Evolutionary conservation across 2,329 filamentous ascomycete species (phyloP).

Genomic region (Aspergillus calidoustus): DNA sequence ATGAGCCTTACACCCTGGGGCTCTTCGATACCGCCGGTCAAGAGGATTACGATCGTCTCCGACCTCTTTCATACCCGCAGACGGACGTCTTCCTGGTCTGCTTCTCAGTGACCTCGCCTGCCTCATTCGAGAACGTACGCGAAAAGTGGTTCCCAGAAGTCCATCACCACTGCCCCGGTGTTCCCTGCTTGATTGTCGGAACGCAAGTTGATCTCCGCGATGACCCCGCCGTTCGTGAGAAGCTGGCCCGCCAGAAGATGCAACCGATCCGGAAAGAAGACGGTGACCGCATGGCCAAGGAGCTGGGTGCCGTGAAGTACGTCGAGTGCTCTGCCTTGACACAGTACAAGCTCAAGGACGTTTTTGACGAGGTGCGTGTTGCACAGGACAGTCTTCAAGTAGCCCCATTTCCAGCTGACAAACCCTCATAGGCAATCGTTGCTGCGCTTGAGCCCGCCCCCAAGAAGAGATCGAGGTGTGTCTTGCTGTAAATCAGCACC

Average conservation of each 20-base stretch:
- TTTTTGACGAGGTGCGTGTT: conserved; percentile 89
- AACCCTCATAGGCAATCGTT: conserved; percentile 75
- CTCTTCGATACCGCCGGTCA: conserved; percentile 98
- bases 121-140: conserved; percentile 98
- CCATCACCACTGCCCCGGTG: conserved; percentile 96
- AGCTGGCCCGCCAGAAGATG: conserved; percentile 96
- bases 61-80: conserved; percentile 95
- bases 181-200: conserved; percentile 96
- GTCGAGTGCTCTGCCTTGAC: conserved; percentile 98
- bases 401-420: conserved; percentile 8
- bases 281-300: conserved; percentile 94
- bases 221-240: conserved; percentile 83
- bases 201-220: conserved; percentile 97
- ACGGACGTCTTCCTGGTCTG: conserved; percentile 99
- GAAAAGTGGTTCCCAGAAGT: conserved; percentile 99
- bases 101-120: conserved; percentile 96
- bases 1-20: conserved; percentile 96
- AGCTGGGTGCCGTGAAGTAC: conserved; percentile 97
- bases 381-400: background rate
- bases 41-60: conserved; percentile 98
- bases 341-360: conserved; percentile 98
- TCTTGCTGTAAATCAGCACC: conserved; percentile 62
- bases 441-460: conserved; percentile 86
- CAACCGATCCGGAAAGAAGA: conserved; percentile 87
- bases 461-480: conserved; percentile 78